Conservation (phyloP, 768 basidiomycete species). For the Hypsizygus marmoreus region DNA sequence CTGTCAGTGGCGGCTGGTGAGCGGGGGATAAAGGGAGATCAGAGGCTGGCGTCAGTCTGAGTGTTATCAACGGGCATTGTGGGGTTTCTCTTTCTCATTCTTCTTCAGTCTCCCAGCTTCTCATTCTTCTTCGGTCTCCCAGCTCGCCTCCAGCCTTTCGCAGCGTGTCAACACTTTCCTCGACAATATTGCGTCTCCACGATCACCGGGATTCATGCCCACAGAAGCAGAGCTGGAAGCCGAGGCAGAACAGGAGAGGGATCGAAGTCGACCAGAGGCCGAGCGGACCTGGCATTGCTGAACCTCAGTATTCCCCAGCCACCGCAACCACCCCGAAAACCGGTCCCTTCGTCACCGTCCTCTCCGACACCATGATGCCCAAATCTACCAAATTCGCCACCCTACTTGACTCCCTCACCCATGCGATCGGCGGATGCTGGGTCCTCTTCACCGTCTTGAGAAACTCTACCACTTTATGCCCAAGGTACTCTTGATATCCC, state of each 20-base stretch:
- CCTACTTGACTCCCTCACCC: slow-evolving; percentile 66
- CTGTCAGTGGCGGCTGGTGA: too few species aligned
- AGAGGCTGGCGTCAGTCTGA: too few species aligned
- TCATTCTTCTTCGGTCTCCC: slow-evolving; percentile 69
- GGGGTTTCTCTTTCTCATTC: too few species aligned
- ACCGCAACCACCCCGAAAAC: slow-evolving; percentile 43
- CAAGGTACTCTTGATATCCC: slow-evolving; percentile 76
- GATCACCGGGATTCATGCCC: slow-evolving; percentile 42
- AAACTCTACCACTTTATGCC: slow-evolving; percentile 72
- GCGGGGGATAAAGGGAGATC: too few species aligned
- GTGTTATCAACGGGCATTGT: too few species aligned
- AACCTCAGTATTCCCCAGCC: slow-evolving; percentile 50
- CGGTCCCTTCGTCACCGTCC: slow-evolving; percentile 54
- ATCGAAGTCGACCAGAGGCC: slow-evolving; percentile 73
- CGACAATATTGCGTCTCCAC: slow-evolving; percentile 48
- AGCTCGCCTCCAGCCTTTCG: slow-evolving; percentile 73
- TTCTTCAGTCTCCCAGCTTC: too few species aligned
- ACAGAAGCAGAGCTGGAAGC: slow-evolving; percentile 83
- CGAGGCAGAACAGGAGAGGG: slow-evolving; percentile 76
- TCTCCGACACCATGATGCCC: slow-evolving; percentile 68
- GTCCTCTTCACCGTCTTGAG: slow-evolving; percentile 51
- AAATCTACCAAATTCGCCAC: slow-evolving; percentile 46
- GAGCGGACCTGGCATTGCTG: slow-evolving; percentile 64
- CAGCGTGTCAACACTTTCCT: slow-evolving; percentile 74
- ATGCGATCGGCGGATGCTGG: slow-evolving; percentile 50